These are phyloP conservation scores for Suillus weaverae DNA, from an alignment of 768 basidiomycete genomes.

Conservation along the genomic window DNA sequence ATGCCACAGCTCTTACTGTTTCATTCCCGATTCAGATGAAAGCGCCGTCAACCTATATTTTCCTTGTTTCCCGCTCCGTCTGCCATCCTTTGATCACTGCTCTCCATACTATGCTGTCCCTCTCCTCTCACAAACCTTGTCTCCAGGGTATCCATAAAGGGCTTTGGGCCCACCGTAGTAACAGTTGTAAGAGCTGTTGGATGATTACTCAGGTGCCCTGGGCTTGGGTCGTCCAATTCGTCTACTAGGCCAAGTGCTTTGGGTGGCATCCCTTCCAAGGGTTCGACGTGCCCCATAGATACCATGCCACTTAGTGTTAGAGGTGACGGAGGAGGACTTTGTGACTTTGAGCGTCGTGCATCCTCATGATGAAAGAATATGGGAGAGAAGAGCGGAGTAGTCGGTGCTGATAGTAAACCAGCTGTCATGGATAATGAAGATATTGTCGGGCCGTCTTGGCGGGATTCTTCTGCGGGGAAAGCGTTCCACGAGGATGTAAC, in stretches of 20 bases:
- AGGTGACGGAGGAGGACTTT: slow-evolving; percentile 78
- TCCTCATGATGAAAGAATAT: slow-evolving; percentile 87
- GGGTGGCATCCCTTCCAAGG: slow-evolving; percentile 34
- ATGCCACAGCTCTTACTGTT: slow-evolving; percentile 4
- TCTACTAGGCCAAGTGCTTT: slow-evolving; percentile 78
- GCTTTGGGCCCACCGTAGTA: slow-evolving; percentile 48
- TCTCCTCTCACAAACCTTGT: slow-evolving; percentile 61
- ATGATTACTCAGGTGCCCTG: slow-evolving; percentile 82
- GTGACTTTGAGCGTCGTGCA: slow-evolving; percentile 75
- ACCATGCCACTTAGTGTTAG: slow-evolving; percentile 48
- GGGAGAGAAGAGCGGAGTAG: slow-evolving; percentile 83
- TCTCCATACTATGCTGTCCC: slow-evolving; percentile 28
- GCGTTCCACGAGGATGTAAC: slow-evolving; percentile 80
- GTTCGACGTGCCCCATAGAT: slow-evolving; percentile 33
- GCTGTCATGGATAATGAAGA: slow-evolving; percentile 42
- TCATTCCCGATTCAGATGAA: slow-evolving; percentile 4
- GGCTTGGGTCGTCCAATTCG: slow-evolving; percentile 81
- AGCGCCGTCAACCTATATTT: slow-evolving; percentile 46
- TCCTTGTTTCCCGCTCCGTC: slow-evolving; percentile 50
- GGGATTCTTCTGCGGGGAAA: slow-evolving; percentile 51
- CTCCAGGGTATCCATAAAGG: slow-evolving; percentile 58
- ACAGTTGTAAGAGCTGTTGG: slow-evolving; percentile 68
- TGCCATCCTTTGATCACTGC: slow-evolving; percentile 40
- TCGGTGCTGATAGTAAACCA: slow-evolving; percentile 55
- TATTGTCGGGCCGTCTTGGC: slow-evolving; percentile 28